Evolutionary conservation across 768 basidiomycete species (phyloP).

Genomic region (Tylopilus cervinicoccineus): DNA sequence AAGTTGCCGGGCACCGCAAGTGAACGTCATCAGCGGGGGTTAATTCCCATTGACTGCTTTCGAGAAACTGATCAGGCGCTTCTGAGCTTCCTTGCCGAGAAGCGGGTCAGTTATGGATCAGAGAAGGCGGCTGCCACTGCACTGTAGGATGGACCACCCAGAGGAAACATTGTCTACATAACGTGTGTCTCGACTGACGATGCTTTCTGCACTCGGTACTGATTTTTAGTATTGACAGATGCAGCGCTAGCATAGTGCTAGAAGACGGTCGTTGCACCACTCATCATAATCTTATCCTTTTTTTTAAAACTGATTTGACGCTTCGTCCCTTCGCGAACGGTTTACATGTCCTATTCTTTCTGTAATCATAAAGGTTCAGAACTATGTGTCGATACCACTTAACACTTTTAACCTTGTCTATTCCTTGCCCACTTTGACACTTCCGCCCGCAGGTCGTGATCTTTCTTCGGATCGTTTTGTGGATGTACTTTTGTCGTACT

Average conservation of each 20-base stretch:
- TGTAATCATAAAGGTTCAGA: conserved; percentile 5
- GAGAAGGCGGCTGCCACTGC: not conserved
- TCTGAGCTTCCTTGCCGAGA: conserved; percentile 46
- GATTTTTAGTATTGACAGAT: not conserved
- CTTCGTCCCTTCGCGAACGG: not conserved
- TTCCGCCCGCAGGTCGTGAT: too few relatives aligned
- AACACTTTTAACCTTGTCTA: not conserved
- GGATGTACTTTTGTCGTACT: not conserved
- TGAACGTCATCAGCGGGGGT: conserved; percentile 33
- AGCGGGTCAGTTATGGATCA: conserved; percentile 38
- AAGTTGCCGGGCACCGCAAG: conserved; percentile 24
- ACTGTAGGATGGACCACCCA: not conserved
- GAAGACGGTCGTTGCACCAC: not conserved
- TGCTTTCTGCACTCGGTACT: not conserved
- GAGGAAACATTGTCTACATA: not conserved
- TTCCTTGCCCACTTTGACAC: not conserved
- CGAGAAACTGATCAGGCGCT: conserved; percentile 44
- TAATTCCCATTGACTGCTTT: conserved; percentile 72
- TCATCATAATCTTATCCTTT: not conserved
- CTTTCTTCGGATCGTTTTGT: too few relatives aligned
- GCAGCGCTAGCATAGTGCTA: not conserved
- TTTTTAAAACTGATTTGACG: conserved; percentile 1
- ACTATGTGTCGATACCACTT: conserved; percentile 15
- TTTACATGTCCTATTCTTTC: not conserved
- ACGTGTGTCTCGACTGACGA: conserved; percentile 3